A percentile compares a stretch with the other conserved stretches of the same genome.
Evolutionary conservation across 345 rosid genomes (phyloP).

Genomic region (Erysimum cheiranthoides): DNA sequence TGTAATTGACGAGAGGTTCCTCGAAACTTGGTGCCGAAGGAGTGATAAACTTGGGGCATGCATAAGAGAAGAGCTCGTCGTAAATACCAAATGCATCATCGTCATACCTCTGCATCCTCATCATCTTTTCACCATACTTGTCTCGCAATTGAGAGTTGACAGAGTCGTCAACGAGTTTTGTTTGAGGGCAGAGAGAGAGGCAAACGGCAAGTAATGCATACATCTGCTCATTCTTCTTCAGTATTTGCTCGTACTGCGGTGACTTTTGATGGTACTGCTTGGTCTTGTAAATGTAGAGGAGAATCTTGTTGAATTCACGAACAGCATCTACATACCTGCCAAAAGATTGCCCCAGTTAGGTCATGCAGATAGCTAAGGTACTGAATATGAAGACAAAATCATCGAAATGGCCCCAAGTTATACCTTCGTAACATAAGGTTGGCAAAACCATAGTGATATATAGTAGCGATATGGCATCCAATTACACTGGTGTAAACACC

Average conservation of each 20-base stretch:
- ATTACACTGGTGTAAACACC: slow-evolving; percentile 93
- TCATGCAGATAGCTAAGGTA: background rate
- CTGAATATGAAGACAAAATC: background rate
- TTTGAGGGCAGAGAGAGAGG: slow-evolving; percentile 93
- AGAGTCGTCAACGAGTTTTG: slow-evolving; percentile 89
- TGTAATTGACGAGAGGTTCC: slow-evolving; percentile 94
- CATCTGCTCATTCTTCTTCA: slow-evolving; percentile 99
- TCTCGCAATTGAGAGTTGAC: slow-evolving; percentile 86
- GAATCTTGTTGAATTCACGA: slow-evolving; percentile 94
- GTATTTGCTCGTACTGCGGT: slow-evolving; percentile 90
- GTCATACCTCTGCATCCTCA: slow-evolving; percentile 88
- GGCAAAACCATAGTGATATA: slow-evolving; percentile 98
- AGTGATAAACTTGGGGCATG: slow-evolving; percentile 97
- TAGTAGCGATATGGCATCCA: slow-evolving; percentile 92
- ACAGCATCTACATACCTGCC: slow-evolving; percentile 92
- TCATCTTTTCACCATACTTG: slow-evolving; percentile 99
- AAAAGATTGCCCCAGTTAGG: background rate
- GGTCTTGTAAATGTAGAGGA: slow-evolving; percentile 88
- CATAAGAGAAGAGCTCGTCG: slow-evolving; percentile 98
- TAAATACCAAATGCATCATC: slow-evolving; percentile 83
- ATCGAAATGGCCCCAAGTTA: background rate
- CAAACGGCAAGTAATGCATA: slow-evolving; percentile 87
- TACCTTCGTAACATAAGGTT: slow-evolving; percentile 96
- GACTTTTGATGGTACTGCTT: slow-evolving; percentile 95
- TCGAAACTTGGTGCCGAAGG: slow-evolving; percentile 94